A percentile compares a stretch with the other conserved stretches of the same genome.
Conservation (phyloP, 805 yeast genomes). For the Cyberlindnera euphorbiae region DNA sequence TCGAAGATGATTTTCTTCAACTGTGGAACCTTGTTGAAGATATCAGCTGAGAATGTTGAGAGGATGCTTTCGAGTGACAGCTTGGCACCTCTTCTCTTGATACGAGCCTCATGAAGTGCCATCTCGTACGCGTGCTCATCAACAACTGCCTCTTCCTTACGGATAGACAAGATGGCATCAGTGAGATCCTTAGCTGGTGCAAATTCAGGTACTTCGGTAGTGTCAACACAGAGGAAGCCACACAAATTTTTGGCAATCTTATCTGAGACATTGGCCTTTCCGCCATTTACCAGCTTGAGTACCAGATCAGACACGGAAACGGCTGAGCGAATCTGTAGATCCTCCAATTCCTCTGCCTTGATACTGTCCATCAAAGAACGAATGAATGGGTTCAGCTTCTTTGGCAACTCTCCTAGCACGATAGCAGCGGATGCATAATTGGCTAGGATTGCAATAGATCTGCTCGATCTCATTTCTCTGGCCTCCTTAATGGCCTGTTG, state of each 20-base stretch:
- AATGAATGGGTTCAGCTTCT: conserved; percentile 83
- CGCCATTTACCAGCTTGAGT: conserved; percentile 46
- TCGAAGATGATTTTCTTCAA: conserved; percentile 60
- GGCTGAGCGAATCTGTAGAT: conserved; percentile 71
- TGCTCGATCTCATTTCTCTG: conserved; percentile 40
- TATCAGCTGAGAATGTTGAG: conserved; percentile 42
- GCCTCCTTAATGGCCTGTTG: conserved; percentile 66
- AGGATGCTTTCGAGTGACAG: conserved; percentile 61
- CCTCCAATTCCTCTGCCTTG: conserved; percentile 62
- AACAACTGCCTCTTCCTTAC: conserved; percentile 70
- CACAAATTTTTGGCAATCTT: conserved; percentile 87
- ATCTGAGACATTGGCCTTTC: conserved; percentile 73
- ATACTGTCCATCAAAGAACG: conserved; percentile 90
- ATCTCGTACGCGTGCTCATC: conserved; percentile 58
- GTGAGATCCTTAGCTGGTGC: conserved; percentile 51
- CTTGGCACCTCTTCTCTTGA: conserved; percentile 82
- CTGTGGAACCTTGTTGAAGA: conserved; percentile 64
- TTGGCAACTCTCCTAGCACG: conserved; percentile 64
- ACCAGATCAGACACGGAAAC: conserved; percentile 61
- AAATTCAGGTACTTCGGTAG: conserved; percentile 93
- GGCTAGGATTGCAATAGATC: conserved; percentile 62
- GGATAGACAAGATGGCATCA: conserved; percentile 63
- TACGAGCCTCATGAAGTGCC: conserved; percentile 66
- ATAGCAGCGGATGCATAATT: conserved; percentile 73
- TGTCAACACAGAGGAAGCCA: conserved; percentile 91